Evolutionary conservation across 768 basidiomycete genomes (phyloP), one percentile per base, ranked within the genome.

Genomic region (Suillus fuscotomentosus): DNA sequence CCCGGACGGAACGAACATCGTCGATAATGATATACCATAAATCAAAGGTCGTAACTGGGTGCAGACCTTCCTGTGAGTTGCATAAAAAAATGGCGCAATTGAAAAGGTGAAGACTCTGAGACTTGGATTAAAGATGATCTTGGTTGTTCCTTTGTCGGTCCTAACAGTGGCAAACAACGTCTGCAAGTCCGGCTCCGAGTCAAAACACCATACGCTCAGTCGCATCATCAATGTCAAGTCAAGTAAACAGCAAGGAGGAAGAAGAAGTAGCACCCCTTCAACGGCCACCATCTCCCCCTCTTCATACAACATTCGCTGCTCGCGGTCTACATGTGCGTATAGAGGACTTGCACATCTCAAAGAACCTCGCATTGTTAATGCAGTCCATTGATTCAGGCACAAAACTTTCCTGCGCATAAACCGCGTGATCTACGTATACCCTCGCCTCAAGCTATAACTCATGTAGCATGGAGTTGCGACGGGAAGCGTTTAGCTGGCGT

Each of bases 401-500:
- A 91, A 39, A 90, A 83, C 22, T 93, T 92, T 75, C 88, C 90
- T 64, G 88, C 91, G 3, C 91, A 91, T 73, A 88, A 89, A 70
- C 90, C 91, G 7, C 84, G 90, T 72, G 90, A 92, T 72, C 83
- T 88, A 63, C 84, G 88, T 27, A 84, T 90, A 63, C 78, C 86
- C 5, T 87, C 84, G 56, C 74, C 84, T 20, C 88, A 90, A 69
- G 74, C 76, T 1, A 89, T 92, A 80, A 90, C 82, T 53, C 90
- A 91, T 71, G 86, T 93, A 60, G 89, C 90, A 0, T 94, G 91
- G 91, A 93, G 82, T 69, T 92, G 91, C 70, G 92, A 94, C 70
- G 92, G 92, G 20, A 88, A 88, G 78, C 88, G 88, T 63, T 79
- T 94, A 15, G 90, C 89, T 2, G 90, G 86, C n/a, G 91, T 90